phyloP scores from a whole-genome alignment of 1,284 basidiomycete species.

The Ceratobasidium sp. region DNA sequence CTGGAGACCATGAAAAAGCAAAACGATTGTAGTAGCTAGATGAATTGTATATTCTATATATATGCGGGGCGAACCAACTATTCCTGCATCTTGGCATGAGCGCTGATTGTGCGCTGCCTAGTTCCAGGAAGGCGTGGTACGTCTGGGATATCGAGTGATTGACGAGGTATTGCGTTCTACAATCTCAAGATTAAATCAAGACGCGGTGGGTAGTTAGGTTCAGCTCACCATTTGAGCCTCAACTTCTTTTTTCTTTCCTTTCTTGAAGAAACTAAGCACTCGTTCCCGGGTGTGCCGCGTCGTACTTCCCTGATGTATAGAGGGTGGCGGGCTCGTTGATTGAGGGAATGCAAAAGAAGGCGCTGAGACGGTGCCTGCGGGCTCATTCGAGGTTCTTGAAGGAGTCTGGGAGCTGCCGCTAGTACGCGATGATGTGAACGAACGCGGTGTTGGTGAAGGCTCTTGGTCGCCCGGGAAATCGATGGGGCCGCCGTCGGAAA shows the following conservation, averaged over 20 bases:
- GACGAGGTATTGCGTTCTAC: constrained; percentile 20
- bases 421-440: constrained; percentile 21
- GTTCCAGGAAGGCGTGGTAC: constrained; percentile 18
- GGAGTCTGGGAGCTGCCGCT: constrained; percentile 7
- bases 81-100: constrained; percentile 36
- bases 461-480: constrained; percentile 39
- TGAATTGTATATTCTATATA: constrained; percentile 7
- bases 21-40: constrained; percentile 12
- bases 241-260: constrained; percentile 38
- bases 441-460: constrained; percentile 32
- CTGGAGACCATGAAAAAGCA: not conserved
- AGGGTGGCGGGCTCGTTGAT: constrained; percentile 9
- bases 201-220: not conserved
- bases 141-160: constrained; percentile 32
- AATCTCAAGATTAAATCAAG: not conserved
- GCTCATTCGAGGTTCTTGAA: not conserved
- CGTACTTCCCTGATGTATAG: not conserved
- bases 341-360: constrained; percentile 22
- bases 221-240: constrained; percentile 4
- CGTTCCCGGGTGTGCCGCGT: constrained; percentile 17
- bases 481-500: constrained; percentile 29
- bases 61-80: not conserved
- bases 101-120: constrained; percentile 41
- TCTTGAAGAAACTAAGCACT: constrained; percentile 41
- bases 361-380: not conserved